A percentile compares a stretch with the other conserved stretches of the same genome.
Evolutionary conservation across 257 asterid genomes (phyloP).

Genomic region (Eucommia ulmoides): DNA sequence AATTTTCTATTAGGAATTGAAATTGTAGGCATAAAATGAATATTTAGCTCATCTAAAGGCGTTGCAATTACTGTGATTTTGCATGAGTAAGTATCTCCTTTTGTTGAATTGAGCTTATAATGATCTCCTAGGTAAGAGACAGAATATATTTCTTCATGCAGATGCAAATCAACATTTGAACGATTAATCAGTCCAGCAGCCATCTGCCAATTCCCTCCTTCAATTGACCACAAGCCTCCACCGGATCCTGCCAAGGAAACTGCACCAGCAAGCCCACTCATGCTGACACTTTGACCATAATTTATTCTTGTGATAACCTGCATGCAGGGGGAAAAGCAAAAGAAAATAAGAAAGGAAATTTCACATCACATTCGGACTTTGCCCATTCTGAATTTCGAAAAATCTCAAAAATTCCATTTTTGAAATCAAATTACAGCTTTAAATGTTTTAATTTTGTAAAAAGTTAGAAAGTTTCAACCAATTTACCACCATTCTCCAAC

Average conservation of each 20-base stretch:
- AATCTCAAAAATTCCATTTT: no score
- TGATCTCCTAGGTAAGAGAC: slow-evolving; percentile 41
- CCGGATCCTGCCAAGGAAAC: slow-evolving; percentile 95
- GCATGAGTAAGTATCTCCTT: slow-evolving; percentile 61
- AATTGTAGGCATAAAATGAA: slow-evolving; percentile 52
- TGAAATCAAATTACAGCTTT: no score
- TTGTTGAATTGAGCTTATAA: slow-evolving; percentile 73
- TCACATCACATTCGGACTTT: no score
- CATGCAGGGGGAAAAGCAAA: slow-evolving; percentile 8
- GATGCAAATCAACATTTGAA: slow-evolving; percentile 61
- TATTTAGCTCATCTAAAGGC: slow-evolving; percentile 85
- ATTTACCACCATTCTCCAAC: no score
- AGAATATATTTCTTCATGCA: slow-evolving; percentile 74
- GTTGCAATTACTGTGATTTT: slow-evolving; percentile 74
- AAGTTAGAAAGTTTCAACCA: no score
- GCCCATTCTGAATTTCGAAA: no score
- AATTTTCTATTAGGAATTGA: slow-evolving; percentile 74
- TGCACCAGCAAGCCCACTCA: slow-evolving; percentile 94
- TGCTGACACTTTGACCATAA: slow-evolving; percentile 83
- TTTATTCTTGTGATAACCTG: slow-evolving; percentile 93
- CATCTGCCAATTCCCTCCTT: slow-evolving; percentile 98
- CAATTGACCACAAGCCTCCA: slow-evolving; percentile 78
- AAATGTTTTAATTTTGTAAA: no score
- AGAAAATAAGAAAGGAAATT: no score
- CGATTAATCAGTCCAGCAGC: slow-evolving; percentile 70